Conservation (phyloP, 176 grass and related monocot species). For the Bromus sterilis region DNA sequence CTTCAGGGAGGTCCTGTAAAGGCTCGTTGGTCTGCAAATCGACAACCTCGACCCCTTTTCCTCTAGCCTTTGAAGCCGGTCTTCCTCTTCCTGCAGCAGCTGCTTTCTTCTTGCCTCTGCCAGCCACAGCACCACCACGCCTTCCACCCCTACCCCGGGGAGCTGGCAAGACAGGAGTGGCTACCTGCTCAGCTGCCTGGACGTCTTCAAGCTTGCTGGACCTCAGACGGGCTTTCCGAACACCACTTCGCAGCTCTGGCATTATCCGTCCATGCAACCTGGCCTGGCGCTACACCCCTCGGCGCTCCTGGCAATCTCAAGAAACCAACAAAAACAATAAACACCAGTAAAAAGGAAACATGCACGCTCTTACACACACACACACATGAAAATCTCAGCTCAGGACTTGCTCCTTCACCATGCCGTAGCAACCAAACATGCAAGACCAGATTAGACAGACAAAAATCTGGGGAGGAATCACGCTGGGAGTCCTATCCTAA, state of each 20-base stretch:
- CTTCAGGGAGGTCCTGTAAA: slow-evolving; percentile 12
- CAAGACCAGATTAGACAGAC: background rate
- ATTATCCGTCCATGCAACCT: slow-evolving; percentile 70
- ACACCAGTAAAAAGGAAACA: background rate
- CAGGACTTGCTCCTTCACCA: background rate
- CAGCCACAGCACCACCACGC: slow-evolving; percentile 24
- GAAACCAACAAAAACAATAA: background rate
- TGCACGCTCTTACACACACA: background rate
- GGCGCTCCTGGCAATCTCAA: slow-evolving; percentile 22
- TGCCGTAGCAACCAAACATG: background rate
- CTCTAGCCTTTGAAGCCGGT: slow-evolving; percentile 13
- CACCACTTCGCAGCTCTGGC: slow-evolving; percentile 64
- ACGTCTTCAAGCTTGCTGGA: slow-evolving; percentile 37
- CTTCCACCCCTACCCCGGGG: slow-evolving; percentile 19
- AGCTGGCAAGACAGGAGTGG: slow-evolving; percentile 27
- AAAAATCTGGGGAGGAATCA: slow-evolving; percentile 3
- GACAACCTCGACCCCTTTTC: slow-evolving; percentile 18
- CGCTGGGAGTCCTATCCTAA: too few species aligned
- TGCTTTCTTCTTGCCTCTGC: slow-evolving; percentile 28
- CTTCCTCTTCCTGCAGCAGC: slow-evolving; percentile 21
- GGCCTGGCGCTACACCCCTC: slow-evolving; percentile 4
- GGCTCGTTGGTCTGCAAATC: slow-evolving; percentile 36
- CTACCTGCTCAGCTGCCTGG: slow-evolving; percentile 36
- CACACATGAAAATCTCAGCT: background rate
- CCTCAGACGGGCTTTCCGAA: slow-evolving; percentile 43